Conservation (phyloP, 2,329 filamentous ascomycete species). For the Colletotrichum somersetense region DNA sequence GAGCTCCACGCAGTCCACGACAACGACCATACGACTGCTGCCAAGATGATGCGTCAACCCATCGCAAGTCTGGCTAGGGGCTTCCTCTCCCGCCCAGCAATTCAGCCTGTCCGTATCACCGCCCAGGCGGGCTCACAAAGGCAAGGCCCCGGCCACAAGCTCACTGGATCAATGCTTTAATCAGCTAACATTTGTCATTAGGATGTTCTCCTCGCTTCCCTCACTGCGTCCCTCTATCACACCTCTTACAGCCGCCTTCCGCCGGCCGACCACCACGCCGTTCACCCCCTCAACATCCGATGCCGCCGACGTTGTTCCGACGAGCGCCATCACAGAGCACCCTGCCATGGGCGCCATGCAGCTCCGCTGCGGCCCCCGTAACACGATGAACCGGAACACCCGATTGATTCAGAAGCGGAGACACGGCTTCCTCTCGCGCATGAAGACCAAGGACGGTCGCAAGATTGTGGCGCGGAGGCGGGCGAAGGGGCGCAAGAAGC, state of each 20-base stretch:
- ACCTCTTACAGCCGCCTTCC: slow-evolving; percentile 49
- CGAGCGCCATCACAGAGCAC: slow-evolving; percentile 62
- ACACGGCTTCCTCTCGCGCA: slow-evolving; percentile 67
- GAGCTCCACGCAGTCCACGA: slow-evolving; percentile 20
- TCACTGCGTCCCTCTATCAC: slow-evolving; percentile 62
- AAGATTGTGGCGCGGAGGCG: slow-evolving; percentile 65
- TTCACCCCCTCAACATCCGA: slow-evolving; percentile 49
- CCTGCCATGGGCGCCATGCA: slow-evolving; percentile 65
- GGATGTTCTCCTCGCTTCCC: slow-evolving; percentile 63
- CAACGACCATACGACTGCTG: slow-evolving; percentile 10
- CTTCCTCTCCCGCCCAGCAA: slow-evolving; percentile 16
- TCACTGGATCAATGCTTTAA: not conserved
- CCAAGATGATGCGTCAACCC: slow-evolving; percentile 41
- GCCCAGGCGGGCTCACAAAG: slow-evolving; percentile 26
- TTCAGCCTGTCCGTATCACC: not conserved
- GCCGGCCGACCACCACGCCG: slow-evolving; percentile 47
- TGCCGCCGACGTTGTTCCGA: slow-evolving; percentile 60
- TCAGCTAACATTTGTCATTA: slow-evolving; percentile 44
- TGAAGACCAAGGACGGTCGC: slow-evolving; percentile 63
- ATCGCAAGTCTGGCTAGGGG: slow-evolving; percentile 26
- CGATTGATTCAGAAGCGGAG: slow-evolving; percentile 70
- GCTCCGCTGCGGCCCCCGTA: slow-evolving; percentile 69
- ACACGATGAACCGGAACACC: slow-evolving; percentile 68
- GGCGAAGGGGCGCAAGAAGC: slow-evolving; percentile 64
- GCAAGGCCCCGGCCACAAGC: not conserved